phyloP scores from a whole-genome alignment of 2,329 filamentous ascomycete species.

The Peltaster fructicola region DNA sequence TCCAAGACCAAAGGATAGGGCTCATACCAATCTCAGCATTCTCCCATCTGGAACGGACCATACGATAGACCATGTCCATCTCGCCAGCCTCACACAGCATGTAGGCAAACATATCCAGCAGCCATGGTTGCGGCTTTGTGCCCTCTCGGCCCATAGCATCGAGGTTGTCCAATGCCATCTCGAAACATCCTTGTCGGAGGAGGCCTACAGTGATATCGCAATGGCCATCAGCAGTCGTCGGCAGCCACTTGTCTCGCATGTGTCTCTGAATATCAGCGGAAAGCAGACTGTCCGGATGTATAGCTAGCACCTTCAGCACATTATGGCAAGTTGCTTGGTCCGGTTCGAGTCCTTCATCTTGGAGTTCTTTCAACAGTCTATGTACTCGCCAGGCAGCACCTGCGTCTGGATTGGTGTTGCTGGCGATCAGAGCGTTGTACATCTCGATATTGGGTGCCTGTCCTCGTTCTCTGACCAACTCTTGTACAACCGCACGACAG shows the following conservation, averaged over 20 bases:
- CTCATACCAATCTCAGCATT: slow-evolving; percentile 26
- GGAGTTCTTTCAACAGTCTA: slow-evolving; percentile 57
- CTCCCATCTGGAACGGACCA: slow-evolving; percentile 43
- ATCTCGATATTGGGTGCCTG: slow-evolving; percentile 40
- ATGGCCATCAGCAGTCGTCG: slow-evolving; percentile 41
- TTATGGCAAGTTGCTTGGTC: slow-evolving; percentile 54
- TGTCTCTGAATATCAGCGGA: slow-evolving; percentile 52
- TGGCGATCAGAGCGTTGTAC: slow-evolving; percentile 59
- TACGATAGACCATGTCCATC: slow-evolving; percentile 55
- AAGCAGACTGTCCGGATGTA: slow-evolving; percentile 73
- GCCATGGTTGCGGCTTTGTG: slow-evolving; percentile 46
- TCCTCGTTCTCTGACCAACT: slow-evolving; percentile 38
- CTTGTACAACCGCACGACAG: slow-evolving; percentile 33
- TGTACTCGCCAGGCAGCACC: slow-evolving; percentile 51
- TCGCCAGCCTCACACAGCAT: slow-evolving; percentile 54
- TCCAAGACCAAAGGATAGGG: slow-evolving; percentile 46
- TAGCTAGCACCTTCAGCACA: slow-evolving; percentile 53
- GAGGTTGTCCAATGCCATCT: slow-evolving; percentile 56
- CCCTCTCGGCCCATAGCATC: slow-evolving; percentile 40
- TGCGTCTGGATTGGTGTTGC: slow-evolving; percentile 43
- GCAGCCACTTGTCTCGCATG: slow-evolving; percentile 58
- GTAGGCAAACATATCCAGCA: slow-evolving; percentile 62
- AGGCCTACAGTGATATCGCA: slow-evolving; percentile 55
- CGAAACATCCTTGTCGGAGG: slow-evolving; percentile 65
- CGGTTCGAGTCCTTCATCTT: slow-evolving; percentile 38